phyloP scores from a whole-genome alignment of 495 filamentous ascomycete genomes.

The Trichoderma asperelloides region DNA sequence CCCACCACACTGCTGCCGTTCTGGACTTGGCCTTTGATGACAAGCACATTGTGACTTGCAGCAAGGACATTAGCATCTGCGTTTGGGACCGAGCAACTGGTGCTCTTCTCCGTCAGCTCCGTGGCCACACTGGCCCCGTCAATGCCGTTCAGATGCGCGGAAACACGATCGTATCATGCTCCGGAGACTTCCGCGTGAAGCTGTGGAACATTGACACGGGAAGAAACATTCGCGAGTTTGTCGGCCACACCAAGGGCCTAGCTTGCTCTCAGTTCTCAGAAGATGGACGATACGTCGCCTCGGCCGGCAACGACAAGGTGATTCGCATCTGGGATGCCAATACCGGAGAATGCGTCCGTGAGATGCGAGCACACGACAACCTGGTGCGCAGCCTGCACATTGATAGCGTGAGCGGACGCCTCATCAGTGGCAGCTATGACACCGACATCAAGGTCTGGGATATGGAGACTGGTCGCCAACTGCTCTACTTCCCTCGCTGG shows the following conservation, averaged over 20 bases:
- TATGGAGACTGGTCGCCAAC: slow-evolving; percentile 24
- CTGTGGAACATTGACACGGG: slow-evolving; percentile 89
- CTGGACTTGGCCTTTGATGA: slow-evolving; percentile 89
- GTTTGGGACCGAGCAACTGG: slow-evolving; percentile 85
- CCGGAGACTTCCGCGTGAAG: slow-evolving; percentile 85
- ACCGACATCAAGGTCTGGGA: slow-evolving; percentile 58
- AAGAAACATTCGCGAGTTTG: slow-evolving; percentile 77
- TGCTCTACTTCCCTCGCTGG: slow-evolving; percentile 61
- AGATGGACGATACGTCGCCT: slow-evolving; percentile 78
- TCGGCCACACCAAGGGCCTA: slow-evolving; percentile 77
- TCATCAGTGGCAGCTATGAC: slow-evolving; percentile 90
- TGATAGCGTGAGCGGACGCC: slow-evolving; percentile 69
- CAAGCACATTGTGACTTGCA: slow-evolving; percentile 88
- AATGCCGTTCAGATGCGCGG: slow-evolving; percentile 92
- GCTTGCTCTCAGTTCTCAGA: slow-evolving; percentile 94
- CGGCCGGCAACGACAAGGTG: slow-evolving; percentile 85
- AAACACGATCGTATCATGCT: slow-evolving; percentile 82
- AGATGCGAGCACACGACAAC: slow-evolving; percentile 66
- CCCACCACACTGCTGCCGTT: slow-evolving; percentile 73
- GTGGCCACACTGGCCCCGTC: slow-evolving; percentile 81
- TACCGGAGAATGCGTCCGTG: slow-evolving; percentile 72
- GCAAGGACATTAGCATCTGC: slow-evolving; percentile 85
- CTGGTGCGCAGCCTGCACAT: slow-evolving; percentile 84
- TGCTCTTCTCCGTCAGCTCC: slow-evolving; percentile 59
- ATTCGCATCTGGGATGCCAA: slow-evolving; percentile 92